A percentile compares a stretch with the other conserved stretches of the same genome.
These are phyloP conservation scores for Aeschynomene evenia DNA, from an alignment of 306 rosid species.

Conservation along the genomic window DNA sequence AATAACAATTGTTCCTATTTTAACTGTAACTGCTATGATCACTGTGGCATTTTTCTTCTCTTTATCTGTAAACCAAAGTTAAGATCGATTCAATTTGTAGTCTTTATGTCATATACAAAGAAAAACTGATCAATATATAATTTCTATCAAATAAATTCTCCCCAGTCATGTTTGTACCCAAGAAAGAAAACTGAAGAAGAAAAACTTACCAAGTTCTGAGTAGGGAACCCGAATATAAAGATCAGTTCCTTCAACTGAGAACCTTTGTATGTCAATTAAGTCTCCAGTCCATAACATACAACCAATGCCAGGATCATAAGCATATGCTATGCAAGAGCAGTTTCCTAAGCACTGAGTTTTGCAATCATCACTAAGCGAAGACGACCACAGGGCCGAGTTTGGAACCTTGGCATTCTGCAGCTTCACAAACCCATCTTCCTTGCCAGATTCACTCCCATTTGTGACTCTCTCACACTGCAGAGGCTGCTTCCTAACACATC, in stretches of 20 bases:
- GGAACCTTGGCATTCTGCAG: conserved; percentile 46
- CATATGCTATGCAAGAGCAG: conserved; percentile 40
- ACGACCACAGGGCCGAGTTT: not conserved
- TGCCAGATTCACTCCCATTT: not conserved
- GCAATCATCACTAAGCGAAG: not conserved
- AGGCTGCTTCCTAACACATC: conserved; percentile 37
- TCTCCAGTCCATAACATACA: conserved; percentile 34
- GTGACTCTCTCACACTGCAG: conserved; percentile 7
- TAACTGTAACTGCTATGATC: not conserved
- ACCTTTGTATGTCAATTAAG: conserved; percentile 24
- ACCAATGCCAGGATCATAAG: conserved; percentile 10
- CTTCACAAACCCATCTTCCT: conserved; percentile 36
- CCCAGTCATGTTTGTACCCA: too few species aligned
- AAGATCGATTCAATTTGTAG: not conserved
- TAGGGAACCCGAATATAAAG: conserved; percentile 23
- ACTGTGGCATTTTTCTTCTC: not conserved
- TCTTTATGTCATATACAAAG: not conserved
- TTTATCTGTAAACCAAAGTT: not conserved
- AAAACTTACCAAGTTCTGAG: conserved; percentile 22
- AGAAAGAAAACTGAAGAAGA: too few species aligned
- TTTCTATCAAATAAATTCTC: too few species aligned
- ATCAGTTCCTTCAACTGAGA: conserved; percentile 18
- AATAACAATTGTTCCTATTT: not conserved
- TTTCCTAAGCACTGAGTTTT: conserved; percentile 18
- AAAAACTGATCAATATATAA: not conserved